phyloP scores from a whole-genome alignment of 2,329 filamentous ascomycete genomes.

The Xylariales sp. region DNA sequence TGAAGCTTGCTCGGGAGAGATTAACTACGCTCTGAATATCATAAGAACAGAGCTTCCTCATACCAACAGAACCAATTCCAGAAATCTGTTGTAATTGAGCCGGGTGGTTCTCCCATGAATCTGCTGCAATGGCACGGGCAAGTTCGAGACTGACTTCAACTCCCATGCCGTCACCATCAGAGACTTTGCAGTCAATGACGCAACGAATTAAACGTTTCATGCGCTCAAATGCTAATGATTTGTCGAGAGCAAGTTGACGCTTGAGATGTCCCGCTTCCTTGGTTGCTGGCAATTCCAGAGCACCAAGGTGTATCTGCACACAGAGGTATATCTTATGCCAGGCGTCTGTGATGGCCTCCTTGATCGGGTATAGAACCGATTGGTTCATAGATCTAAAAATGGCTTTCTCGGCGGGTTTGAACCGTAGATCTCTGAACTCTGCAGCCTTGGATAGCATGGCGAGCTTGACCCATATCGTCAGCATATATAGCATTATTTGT shows the following conservation, averaged over 20 bases:
- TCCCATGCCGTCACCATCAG: constrained; percentile 60
- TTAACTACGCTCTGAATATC: constrained; percentile 67
- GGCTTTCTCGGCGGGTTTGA: constrained; percentile 65
- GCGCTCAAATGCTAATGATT: constrained; percentile 60
- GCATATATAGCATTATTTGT: constrained; percentile 27
- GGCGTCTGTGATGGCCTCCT: constrained; percentile 58
- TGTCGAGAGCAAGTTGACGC: constrained; percentile 56
- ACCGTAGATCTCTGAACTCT: constrained; percentile 69
- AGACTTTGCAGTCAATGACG: constrained; percentile 66
- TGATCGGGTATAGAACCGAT: constrained; percentile 67
- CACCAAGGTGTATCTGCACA: constrained; percentile 71
- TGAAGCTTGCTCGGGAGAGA: constrained; percentile 62
- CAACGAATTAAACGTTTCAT: constrained; percentile 68
- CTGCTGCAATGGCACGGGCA: constrained; percentile 69
- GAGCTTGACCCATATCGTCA: constrained; percentile 7
- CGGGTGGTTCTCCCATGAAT: constrained; percentile 76
- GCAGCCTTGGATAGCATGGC: constrained; percentile 56
- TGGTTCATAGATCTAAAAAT: constrained; percentile 71
- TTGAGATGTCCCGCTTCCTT: constrained; percentile 52
- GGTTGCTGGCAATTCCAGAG: constrained; percentile 55
- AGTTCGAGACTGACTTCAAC: constrained; percentile 71
- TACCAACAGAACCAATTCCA: constrained; percentile 69
- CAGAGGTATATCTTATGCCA: constrained; percentile 75
- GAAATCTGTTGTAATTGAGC: constrained; percentile 81
- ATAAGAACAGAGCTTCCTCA: constrained; percentile 68